Evolutionary conservation across 2,329 filamentous ascomycete genomes (phyloP).

Genomic region (Leptographium wingfieldii): DNA sequence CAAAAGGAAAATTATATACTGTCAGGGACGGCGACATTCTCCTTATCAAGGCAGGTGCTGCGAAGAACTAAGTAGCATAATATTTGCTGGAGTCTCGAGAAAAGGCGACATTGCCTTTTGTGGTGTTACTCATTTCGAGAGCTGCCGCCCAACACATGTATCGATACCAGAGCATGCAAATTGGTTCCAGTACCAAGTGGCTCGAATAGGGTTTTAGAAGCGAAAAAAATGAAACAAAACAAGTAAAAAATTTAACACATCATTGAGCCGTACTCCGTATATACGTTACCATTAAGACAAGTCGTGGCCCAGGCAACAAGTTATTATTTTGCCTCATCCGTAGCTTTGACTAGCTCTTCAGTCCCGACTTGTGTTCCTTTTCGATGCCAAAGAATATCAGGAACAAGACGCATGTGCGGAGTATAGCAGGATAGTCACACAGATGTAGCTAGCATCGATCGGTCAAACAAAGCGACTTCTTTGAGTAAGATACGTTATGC

Average conservation of each 20-base stretch:
- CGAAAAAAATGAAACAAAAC: background rate
- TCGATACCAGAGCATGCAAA: background rate
- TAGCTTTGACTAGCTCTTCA: background rate
- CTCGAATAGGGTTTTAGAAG: background rate
- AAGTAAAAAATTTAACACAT: background rate
- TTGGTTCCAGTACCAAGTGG: background rate
- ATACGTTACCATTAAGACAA: no score
- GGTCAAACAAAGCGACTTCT: background rate
- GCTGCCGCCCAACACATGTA: background rate
- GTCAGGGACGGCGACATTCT: slow-evolving; percentile 73
- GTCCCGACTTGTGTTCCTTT: no score
- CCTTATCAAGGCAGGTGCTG: slow-evolving; percentile 81
- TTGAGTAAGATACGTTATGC: background rate
- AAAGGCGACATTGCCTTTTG: background rate
- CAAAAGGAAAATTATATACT: slow-evolving; percentile 96
- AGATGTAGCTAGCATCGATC: background rate
- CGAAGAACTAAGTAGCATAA: slow-evolving; percentile 45
- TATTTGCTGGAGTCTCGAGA: background rate
- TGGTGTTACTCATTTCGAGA: background rate
- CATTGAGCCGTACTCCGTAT: no score
- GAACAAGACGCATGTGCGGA: no score
- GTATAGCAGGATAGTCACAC: no score
- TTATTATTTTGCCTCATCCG: background rate
- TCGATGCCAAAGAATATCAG: no score
- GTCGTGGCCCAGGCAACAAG: no score